Evolutionary conservation across 1,284 basidiomycete genomes (phyloP), one percentile per base, ranked within the genome.

Genomic region (Cryptococcus sp.): DNA sequence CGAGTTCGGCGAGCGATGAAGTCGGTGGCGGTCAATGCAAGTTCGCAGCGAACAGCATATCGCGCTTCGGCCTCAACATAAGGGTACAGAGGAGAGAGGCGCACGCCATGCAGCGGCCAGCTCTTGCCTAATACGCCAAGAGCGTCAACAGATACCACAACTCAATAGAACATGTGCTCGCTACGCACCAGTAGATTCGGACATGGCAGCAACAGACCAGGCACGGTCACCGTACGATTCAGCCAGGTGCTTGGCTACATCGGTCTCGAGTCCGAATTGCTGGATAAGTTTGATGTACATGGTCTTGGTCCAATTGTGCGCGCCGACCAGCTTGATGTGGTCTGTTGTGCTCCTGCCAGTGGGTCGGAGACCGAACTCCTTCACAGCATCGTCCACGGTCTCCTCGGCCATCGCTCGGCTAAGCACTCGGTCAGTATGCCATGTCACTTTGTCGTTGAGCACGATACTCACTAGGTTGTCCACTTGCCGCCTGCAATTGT

Each of bases 401-500:
- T 99, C 93, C 81, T 94, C 86, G 35, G 95, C 93, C 95, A 98
- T 98, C 52, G 89, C 89, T 54, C 92, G 82, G 78, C 73, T 75
- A 54, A 23, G 16, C 11, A 23, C 16, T 23, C 6, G 15, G 40
- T n/a, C 22, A 52, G 61, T 38, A 35, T 35, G 61, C 54, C 42
- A 4, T n/a, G 22, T 16, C 20, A 7, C n/a, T 8, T 11, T 38
- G 15, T 22, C 10, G 23, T 19, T n/a, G 42, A 49, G 23, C n/a
- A 20, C 19, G 16, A 23, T 2, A 78, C 73, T 66, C 54, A 75
- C 73, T 98, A 99, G 30, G 95, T 98, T 54, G 95, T 99, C 95
- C 95, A 99, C 80, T 98, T 99, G 5, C 95, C 95, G 48, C 95
- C 95, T 7, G 93, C 93, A 69, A 98, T 95, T 19, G 94, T 98